Percentiles rank a stretch among this genome's conserved stretches.
phyloP scores from a whole-genome alignment of 179 eudicot genomes.

The Sideroxylon spinosum region DNA sequence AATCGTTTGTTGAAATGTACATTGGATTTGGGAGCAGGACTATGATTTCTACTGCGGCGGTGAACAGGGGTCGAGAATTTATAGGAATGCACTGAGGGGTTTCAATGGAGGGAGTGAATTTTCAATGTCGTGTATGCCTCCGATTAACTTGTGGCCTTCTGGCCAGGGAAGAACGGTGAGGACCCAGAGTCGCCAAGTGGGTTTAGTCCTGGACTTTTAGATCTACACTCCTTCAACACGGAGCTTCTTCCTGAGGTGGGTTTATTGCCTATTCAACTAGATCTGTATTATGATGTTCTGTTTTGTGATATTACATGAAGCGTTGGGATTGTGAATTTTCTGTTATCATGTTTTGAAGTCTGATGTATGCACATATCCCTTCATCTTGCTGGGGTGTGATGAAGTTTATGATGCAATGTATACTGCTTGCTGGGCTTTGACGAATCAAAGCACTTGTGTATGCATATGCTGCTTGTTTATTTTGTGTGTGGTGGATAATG shows the following conservation, averaged over 20 bases:
- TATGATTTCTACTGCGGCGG: conserved; percentile 35
- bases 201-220: conserved; percentile 77
- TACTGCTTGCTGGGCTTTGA: too few species aligned
- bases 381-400: too few species aligned
- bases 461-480: too few species aligned
- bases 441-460: too few species aligned
- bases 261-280: not conserved
- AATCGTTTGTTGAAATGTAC: not conserved
- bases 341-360: too few species aligned
- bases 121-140: conserved; percentile 56
- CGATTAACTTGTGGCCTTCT: conserved; percentile 31
- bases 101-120: conserved; percentile 50
- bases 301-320: not conserved
- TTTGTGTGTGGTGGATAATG: too few species aligned
- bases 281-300: not conserved
- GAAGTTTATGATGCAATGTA: too few species aligned
- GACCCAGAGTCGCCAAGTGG: conserved; percentile 49
- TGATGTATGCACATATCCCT: too few species aligned
- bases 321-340: not conserved
- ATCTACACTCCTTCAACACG: conserved; percentile 74
- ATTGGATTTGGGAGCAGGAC: conserved; percentile 24
- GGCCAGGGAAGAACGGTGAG: conserved; percentile 40
- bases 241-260: conserved; percentile 84
- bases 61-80: conserved; percentile 51
- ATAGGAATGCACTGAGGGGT: conserved; percentile 45